These are phyloP conservation scores for Grosmannia clavigera DNA, from an alignment of 2,329 filamentous ascomycete species.

Conservation along the genomic window DNA sequence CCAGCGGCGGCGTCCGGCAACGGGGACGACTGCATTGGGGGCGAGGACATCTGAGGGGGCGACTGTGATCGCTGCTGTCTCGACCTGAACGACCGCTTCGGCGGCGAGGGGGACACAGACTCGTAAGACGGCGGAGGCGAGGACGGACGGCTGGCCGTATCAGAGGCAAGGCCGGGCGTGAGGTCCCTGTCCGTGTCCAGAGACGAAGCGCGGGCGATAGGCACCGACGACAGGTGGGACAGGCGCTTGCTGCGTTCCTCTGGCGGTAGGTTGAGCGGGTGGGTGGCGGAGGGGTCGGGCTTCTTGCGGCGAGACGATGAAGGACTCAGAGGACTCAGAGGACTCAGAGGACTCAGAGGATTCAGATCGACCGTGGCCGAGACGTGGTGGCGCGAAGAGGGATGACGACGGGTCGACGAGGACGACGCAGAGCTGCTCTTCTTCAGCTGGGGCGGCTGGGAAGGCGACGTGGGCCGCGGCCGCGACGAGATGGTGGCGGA, in stretches of 20 bases:
- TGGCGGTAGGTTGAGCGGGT: slow-evolving; percentile 81
- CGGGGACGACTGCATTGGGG: slow-evolving; percentile 15
- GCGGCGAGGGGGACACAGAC: slow-evolving; percentile 12
- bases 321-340: no score
- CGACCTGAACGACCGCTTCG: not conserved
- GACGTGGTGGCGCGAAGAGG: not conserved
- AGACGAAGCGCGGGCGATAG: slow-evolving; percentile 47
- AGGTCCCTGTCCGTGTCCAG: slow-evolving; percentile 67
- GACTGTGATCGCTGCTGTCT: slow-evolving; percentile 17
- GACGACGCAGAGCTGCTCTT: not conserved
- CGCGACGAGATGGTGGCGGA: not conserved
- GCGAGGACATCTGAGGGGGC: slow-evolving; percentile 18
- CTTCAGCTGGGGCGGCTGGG: not conserved
- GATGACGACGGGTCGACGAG: slow-evolving; percentile 1
- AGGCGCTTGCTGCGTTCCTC: slow-evolving; percentile 75
- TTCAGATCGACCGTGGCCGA: not conserved
- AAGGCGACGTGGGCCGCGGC: not conserved
- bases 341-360: not conserved
- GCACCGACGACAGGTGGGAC: slow-evolving; percentile 54
- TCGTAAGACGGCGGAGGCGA: slow-evolving; percentile 25
- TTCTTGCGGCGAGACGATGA: slow-evolving; percentile 36
- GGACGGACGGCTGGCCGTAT: slow-evolving; percentile 21
- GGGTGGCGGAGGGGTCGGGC: slow-evolving; percentile 52
- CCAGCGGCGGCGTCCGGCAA: slow-evolving; percentile 14
- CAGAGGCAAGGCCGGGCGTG: slow-evolving; percentile 26